A percentile compares a stretch with the other conserved stretches of the same genome.
Evolutionary conservation across 108 stramenopile species (phyloP).

Genomic region (Chaetoceros tenuissimus): DNA sequence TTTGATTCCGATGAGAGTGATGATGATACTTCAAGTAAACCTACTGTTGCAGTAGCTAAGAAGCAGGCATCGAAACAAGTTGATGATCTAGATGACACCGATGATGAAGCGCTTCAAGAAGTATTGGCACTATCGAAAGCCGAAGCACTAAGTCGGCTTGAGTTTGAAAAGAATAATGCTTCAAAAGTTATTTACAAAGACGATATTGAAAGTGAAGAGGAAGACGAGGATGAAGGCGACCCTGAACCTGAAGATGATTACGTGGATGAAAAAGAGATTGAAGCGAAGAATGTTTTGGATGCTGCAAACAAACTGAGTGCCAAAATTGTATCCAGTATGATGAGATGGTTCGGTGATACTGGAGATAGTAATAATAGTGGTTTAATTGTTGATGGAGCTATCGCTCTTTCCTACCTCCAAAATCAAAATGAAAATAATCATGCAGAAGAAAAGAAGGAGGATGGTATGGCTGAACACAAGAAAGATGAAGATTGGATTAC

Average conservation of each 20-base stretch:
- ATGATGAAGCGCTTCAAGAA: constrained; percentile 1
- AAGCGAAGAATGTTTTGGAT: constrained; percentile 45
- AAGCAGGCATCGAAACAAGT: neutral
- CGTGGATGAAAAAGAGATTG: constrained; percentile 50
- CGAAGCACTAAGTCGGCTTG: neutral
- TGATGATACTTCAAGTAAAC: neutral
- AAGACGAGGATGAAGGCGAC: constrained; percentile 29
- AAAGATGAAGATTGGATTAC: constrained; percentile 44
- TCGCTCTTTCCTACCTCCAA: constrained; percentile 22
- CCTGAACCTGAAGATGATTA: constrained; percentile 38
- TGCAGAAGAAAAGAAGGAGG: constrained; percentile 3
- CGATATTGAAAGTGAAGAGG: constrained; percentile 15
- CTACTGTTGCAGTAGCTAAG: neutral
- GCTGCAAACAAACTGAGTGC: constrained; percentile 62
- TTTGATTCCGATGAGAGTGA: neutral
- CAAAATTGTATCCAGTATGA: constrained; percentile 52
- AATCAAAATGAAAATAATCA: neutral
- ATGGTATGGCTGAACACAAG: constrained; percentile 3
- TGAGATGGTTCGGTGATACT: constrained; percentile 28
- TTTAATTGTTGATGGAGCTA: constrained; percentile 58
- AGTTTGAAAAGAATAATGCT: neutral
- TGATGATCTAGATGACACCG: constrained; percentile 4
- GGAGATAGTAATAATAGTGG: constrained; percentile 15
- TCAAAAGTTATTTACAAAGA: constrained; percentile 2
- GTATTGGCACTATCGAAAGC: neutral